Evolutionary conservation across 2,329 filamentous ascomycete species (phyloP).

Genomic region (Sporothrix humicola): DNA sequence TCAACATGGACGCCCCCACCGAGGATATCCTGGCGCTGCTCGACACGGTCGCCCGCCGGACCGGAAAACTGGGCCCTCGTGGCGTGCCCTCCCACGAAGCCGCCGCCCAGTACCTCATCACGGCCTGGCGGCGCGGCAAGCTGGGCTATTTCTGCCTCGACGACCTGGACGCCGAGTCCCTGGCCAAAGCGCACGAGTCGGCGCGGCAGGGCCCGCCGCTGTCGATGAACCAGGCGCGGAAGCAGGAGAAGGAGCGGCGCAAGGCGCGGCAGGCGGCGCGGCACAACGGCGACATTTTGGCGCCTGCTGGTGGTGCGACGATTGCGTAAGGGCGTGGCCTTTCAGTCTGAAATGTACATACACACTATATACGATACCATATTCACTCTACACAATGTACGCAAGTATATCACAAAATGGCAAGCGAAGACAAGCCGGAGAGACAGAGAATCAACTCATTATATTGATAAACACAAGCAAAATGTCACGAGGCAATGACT

Average conservation of each 20-base stretch:
- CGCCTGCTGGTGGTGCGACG: background rate
- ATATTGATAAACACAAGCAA: too few relatives aligned
- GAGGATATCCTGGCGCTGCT: slow-evolving; percentile 82
- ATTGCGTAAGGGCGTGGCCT: background rate
- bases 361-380: slow-evolving; percentile 16
- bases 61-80: slow-evolving; percentile 76
- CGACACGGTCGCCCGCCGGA: slow-evolving; percentile 70
- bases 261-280: slow-evolving; percentile 49
- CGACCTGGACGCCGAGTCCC: slow-evolving; percentile 66
- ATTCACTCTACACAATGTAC: background rate
- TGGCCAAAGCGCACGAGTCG: slow-evolving; percentile 56
- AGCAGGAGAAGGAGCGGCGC: slow-evolving; percentile 65
- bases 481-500: background rate
- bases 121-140: slow-evolving; percentile 78
- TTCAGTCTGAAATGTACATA: background rate
- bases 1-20: slow-evolving; percentile 69
- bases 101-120: slow-evolving; percentile 79
- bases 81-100: slow-evolving; percentile 72
- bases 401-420: background rate
- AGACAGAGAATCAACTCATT: background rate
- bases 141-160: slow-evolving; percentile 82
- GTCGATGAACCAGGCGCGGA: slow-evolving; percentile 73
- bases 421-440: background rate
- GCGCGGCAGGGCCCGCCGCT: slow-evolving; percentile 53
- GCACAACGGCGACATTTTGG: slow-evolving; percentile 26